Base-by-base conservation (phyloP, 1,284 basidiomycete species). In the Pyrrhoderma lamaoense region DNA sequence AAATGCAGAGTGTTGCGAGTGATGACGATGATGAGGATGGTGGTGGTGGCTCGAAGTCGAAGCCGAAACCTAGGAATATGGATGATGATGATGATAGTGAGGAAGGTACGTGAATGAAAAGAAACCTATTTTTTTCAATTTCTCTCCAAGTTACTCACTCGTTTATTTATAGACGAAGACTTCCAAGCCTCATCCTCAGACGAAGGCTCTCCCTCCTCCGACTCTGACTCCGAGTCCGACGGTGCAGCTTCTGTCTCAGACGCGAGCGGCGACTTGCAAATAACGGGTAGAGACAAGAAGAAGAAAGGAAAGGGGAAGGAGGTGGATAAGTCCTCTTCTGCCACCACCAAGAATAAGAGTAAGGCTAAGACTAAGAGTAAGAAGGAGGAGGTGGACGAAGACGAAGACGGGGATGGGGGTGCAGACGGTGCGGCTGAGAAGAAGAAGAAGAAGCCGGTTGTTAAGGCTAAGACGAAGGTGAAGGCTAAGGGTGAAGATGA, bases 111-210 rank as follows among this genome's bases (percentile, higher is more conserved):
- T n/a, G 21, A 7, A 47, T 38, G 7, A 25, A 25, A 21, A 16
- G 1, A 43, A 22, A 35, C 8, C 47, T 19, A n/a, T 34, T 11
- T 8, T 53, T 22, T 25, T 19, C 8, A 34, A 31, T 25, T 40
- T 31, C 16, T 9, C 9, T 37, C 16, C 9, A 40, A n/a, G n/a
- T n/a, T n/a, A n/a, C n/a, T n/a, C 21, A 8, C 8, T 19, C 40
- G 8, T 14, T 42, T 8, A 11, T 11, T 42, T n/a, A 16, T 51
- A 66, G 85, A 87, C 62, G 94, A 93, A 64, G 93, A 96, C 70
- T 98, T 98, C 76, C 68, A 84, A 58, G 92, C 84, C 3, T 88
- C 85, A 21, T 85, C 75, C 0, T 89, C 87, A 0, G 93, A 95
- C 62, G 76, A 74, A 48, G 92, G 93, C 19, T 94, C 90, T 3